Base-by-base conservation (phyloP, 1,284 basidiomycete species). In the Cryptococcus amylolentus region DNA sequence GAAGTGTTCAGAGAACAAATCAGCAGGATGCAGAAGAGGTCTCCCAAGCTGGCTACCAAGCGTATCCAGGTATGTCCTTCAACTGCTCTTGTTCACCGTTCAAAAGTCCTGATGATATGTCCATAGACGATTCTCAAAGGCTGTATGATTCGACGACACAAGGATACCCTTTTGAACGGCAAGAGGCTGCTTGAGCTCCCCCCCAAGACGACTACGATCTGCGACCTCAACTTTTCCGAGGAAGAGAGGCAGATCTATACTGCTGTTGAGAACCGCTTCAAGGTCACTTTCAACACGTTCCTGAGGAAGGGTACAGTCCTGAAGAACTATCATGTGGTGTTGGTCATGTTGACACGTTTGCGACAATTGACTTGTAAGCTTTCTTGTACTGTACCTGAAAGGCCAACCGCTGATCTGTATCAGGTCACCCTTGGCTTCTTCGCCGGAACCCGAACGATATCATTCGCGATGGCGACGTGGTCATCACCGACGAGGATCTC, bases 161-260 rank as follows among this genome's bases (percentile, higher is more conserved):
- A 77, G 54, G 73, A 76, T 18, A 68, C 69, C 6, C 57, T 64
- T 46, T 61, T 79, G 12, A 72, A 77, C 49, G 77, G 77, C 8
- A 58, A 65, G 39, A 64, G 63, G 12, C 64, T 77, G 41, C 63
- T 77, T 18, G 58, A 70, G 27, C 66, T 78, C 2, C 71, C 71
- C 12, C 65, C 67, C 0, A 76, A 76, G 61, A 63, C 56, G 0
- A 67, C 67, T 7, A 61, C 67, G 8, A 55, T 75, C 10, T 63
- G 65, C 2, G 58, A 66, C 46, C 65, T 77, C 10, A 64, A 65
- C 16, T 77, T 78, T 51, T 62, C 68, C 26, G 52, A 56, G 4
- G 74, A 78, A 23, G 77, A 79, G 61, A 63, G 75, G 18, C 66
- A 68, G 9, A 71, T 78, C 14, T 78, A 79, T 63, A 63, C 62